These are phyloP conservation scores for Beauveria sp. DNA, from an alignment of 2,329 filamentous ascomycete species.

Conservation along the genomic window DNA sequence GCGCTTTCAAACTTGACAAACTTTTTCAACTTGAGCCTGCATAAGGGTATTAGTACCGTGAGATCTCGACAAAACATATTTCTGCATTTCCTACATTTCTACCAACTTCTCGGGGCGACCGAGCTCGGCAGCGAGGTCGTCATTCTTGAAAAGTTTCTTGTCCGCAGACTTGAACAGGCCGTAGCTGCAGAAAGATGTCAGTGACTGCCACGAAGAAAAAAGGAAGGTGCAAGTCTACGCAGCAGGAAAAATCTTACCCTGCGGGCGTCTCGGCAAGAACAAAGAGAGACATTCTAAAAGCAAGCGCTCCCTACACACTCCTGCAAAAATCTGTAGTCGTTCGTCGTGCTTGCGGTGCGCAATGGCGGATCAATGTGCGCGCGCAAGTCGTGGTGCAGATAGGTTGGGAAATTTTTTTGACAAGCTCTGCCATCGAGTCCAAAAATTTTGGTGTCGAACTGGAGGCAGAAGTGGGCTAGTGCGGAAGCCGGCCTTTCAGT, in stretches of 20 bases:
- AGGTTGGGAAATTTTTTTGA: constrained; percentile 33
- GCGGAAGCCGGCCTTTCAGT: constrained; percentile 8
- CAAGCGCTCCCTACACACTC: constrained; percentile 22
- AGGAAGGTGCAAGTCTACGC: neutral
- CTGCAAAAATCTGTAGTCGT: constrained; percentile 24
- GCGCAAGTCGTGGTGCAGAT: constrained; percentile 23
- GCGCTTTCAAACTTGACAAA: constrained; percentile 97
- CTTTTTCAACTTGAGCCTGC: constrained; percentile 86
- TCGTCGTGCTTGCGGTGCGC: constrained; percentile 28
- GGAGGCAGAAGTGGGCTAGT: constrained; percentile 7
- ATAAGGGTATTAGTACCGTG: constrained; percentile 10
- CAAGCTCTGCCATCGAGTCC: constrained; percentile 31
- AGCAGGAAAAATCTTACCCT: constrained; percentile 41
- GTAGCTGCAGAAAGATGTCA: constrained; percentile 56
- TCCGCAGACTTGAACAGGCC: constrained; percentile 97
- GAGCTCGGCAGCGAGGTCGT: constrained; percentile 68
- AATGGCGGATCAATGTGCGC: constrained; percentile 29
- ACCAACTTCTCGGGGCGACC: constrained; percentile 77
- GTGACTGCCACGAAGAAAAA: constrained; percentile 13
- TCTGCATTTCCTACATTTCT: constrained; percentile 61
- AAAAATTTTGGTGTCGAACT: constrained; percentile 16
- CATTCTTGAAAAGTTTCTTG: constrained; percentile 92
- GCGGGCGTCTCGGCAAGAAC: constrained; percentile 91
- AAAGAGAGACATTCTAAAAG: constrained; percentile 70
- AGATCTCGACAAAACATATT: neutral